Percentiles rank a stretch among this genome's conserved stretches.
These are phyloP conservation scores for Funneliformis mosseae DNA, from an alignment of 192 early-diverging fungal genomes.

Conservation along the genomic window DNA sequence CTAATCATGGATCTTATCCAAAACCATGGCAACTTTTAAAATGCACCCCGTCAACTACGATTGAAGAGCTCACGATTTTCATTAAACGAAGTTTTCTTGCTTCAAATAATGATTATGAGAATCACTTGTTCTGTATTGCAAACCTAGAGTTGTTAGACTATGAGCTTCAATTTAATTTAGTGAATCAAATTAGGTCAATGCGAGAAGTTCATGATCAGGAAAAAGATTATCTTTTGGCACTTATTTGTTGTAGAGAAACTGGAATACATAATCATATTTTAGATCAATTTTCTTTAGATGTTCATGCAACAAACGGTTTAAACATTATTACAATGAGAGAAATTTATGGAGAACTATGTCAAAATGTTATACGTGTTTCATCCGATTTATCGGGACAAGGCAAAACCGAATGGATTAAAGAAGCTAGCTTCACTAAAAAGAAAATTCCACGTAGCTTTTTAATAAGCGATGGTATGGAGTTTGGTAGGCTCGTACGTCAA, in stretches of 20 bases:
- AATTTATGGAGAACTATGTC: slow-evolving; percentile 26
- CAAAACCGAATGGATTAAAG: slow-evolving; percentile 34
- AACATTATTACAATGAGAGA: neutral
- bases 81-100: neutral
- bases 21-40: slow-evolving; percentile 31
- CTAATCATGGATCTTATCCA: slow-evolving; percentile 24
- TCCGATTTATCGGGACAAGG: slow-evolving; percentile 34
- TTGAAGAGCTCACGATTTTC: slow-evolving; percentile 21
- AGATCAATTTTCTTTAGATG: slow-evolving; percentile 32
- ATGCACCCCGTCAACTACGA: slow-evolving; percentile 25
- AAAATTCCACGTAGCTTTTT: slow-evolving; percentile 22
- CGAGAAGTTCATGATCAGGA: neutral
- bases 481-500: neutral
- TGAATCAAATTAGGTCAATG: slow-evolving; percentile 23
- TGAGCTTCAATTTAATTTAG: neutral
- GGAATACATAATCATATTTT: slow-evolving; percentile 29
- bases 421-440: neutral
- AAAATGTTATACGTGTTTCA: slow-evolving; percentile 26
- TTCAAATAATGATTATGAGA: neutral
- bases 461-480: slow-evolving; percentile 29
- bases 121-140: slow-evolving; percentile 32
- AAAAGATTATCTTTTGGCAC: neutral
- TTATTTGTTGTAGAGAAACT: slow-evolving; percentile 21
- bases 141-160: slow-evolving; percentile 17
- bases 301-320: slow-evolving; percentile 23